A percentile compares a stretch with the other conserved stretches of the same genome.
Evolutionary conservation across 2,329 filamentous ascomycete genomes (phyloP).

Genomic region (Claviceps sp.): DNA sequence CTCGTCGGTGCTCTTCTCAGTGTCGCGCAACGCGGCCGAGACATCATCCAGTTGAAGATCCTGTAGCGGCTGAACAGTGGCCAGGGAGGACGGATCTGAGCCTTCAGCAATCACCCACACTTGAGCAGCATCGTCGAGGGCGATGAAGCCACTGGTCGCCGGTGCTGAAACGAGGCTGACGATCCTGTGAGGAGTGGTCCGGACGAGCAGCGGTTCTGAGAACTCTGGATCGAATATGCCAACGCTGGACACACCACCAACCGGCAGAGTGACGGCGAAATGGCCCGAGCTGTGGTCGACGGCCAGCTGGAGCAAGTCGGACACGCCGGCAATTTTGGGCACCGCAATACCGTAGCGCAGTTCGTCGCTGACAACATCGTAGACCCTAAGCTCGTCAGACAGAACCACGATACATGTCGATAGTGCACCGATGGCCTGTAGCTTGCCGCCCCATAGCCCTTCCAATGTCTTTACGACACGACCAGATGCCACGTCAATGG

Average conservation of each 20-base stretch:
- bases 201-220: slow-evolving; percentile 43
- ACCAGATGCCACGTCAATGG: slow-evolving; percentile 63
- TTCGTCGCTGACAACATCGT: slow-evolving; percentile 71
- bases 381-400: slow-evolving; percentile 61
- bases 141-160: slow-evolving; percentile 56
- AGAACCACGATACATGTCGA: slow-evolving; percentile 63
- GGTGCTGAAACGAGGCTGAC: slow-evolving; percentile 53
- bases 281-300: slow-evolving; percentile 51
- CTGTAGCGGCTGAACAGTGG: slow-evolving; percentile 40
- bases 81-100: slow-evolving; percentile 37
- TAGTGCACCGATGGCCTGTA: slow-evolving; percentile 58
- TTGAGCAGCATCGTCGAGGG: slow-evolving; percentile 63
- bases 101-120: slow-evolving; percentile 51
- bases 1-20: slow-evolving; percentile 14
- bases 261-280: slow-evolving; percentile 48
- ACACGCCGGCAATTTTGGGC: slow-evolving; percentile 24
- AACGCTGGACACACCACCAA: slow-evolving; percentile 37
- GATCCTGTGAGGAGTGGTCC: slow-evolving; percentile 43
- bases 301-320: slow-evolving; percentile 51
- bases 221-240: slow-evolving; percentile 53
- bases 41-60: slow-evolving; percentile 36
- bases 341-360: slow-evolving; percentile 54
- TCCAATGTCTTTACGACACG: slow-evolving; percentile 52
- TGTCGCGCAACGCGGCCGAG: slow-evolving; percentile 16
- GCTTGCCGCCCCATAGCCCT: slow-evolving; percentile 50